A percentile compares a stretch with the other conserved stretches of the same genome.
Conservation (phyloP, 805 yeast species). For the Ogataea angusta region DNA sequence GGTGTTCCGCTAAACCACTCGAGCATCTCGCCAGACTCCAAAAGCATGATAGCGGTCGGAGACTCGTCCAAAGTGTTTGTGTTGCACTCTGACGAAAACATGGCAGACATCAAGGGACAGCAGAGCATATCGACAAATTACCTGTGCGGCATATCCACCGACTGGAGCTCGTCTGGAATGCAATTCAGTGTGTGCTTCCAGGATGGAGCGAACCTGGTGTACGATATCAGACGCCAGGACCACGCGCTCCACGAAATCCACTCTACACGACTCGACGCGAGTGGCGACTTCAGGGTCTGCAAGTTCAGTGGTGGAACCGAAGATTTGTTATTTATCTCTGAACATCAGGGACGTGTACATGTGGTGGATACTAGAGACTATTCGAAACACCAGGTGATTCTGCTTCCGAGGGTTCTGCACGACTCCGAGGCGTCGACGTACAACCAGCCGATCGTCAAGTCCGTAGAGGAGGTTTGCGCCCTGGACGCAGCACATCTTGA, state of each 20-base stretch:
- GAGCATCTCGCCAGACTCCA: conserved; percentile 59
- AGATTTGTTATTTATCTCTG: conserved; percentile 73
- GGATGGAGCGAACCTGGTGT: conserved; percentile 75
- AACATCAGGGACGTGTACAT: conserved; percentile 86
- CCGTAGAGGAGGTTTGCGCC: conserved; percentile 28
- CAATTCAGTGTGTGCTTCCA: conserved; percentile 81
- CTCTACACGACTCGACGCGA: conserved; percentile 55
- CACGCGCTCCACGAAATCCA: conserved; percentile 51
- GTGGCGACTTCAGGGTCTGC: conserved; percentile 38
- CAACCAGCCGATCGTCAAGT: conserved; percentile 29
- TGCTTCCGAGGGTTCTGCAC: conserved; percentile 46
- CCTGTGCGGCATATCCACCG: conserved; percentile 81
- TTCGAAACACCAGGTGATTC: conserved; percentile 70
- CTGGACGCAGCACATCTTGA: conserved; percentile 4
- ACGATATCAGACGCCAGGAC: conserved; percentile 64
- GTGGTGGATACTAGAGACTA: conserved; percentile 74
- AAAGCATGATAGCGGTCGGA: conserved; percentile 65
- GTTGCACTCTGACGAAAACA: conserved; percentile 40
- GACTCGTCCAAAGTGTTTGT: conserved; percentile 69
- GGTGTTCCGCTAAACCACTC: conserved; percentile 76
- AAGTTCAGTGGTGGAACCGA: conserved; percentile 65
- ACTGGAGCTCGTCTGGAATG: conserved; percentile 71
- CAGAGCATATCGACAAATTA: conserved; percentile 45
- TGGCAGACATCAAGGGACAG: conserved; percentile 33
- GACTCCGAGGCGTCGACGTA: conserved; percentile 17